Conservation (phyloP, 805 yeast species). For the Ogataea chonburiensis region DNA sequence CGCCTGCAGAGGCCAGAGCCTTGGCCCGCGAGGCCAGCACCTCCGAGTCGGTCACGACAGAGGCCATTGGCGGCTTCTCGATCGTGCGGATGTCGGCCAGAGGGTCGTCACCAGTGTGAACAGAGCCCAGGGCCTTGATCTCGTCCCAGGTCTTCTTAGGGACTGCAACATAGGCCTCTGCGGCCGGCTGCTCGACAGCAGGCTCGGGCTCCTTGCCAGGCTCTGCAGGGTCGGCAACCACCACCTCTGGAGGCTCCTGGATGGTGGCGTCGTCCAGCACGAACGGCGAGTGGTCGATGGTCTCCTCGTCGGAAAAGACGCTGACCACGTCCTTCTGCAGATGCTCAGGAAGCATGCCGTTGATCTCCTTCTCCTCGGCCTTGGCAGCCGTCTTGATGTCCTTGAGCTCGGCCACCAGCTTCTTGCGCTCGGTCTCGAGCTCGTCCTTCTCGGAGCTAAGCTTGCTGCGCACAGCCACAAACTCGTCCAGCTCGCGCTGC, state of each 20-base stretch:
- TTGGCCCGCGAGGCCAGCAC: constrained; percentile 14
- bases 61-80: constrained; percentile 39
- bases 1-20: constrained; percentile 6
- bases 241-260: constrained; percentile 30
- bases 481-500: constrained; percentile 30
- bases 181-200: constrained; percentile 31
- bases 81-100: constrained; percentile 36
- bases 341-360: constrained; percentile 52
- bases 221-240: constrained; percentile 6
- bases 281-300: constrained; percentile 30
- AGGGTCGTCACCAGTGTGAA: constrained; percentile 36
- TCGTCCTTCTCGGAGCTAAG: constrained; percentile 44
- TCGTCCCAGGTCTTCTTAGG: constrained; percentile 32
- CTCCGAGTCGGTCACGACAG: constrained; percentile 26
- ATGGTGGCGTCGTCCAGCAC: constrained; percentile 27
- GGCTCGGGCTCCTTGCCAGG: constrained; percentile 25
- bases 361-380: constrained; percentile 46
- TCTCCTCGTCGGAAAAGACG: constrained; percentile 28
- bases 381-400: constrained; percentile 36
- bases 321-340: constrained; percentile 37
- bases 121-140: constrained; percentile 25
- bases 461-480: constrained; percentile 33
- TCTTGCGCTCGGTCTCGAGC: constrained; percentile 40
- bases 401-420: constrained; percentile 37
- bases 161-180: constrained; percentile 19